Conservation (phyloP, 768 basidiomycete species). For the Tricholoma sp. region DNA sequence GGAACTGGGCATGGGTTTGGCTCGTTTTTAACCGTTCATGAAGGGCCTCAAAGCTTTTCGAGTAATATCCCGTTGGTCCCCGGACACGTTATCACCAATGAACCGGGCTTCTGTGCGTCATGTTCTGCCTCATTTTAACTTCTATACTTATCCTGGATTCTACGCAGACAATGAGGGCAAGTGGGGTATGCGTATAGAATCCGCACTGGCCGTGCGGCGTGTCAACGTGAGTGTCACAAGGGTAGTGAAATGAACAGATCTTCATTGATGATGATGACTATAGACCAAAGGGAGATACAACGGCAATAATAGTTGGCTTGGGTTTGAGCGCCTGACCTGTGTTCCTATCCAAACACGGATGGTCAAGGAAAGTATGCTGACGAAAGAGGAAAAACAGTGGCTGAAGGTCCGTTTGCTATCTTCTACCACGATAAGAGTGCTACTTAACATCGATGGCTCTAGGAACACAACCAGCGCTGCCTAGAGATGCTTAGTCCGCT, state of each 20-base stretch:
- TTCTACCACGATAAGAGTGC: constrained; percentile 1
- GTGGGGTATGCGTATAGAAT: constrained; percentile 93
- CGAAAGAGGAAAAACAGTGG: constrained; percentile 85
- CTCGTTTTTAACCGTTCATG: constrained; percentile 80
- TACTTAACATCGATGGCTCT: neutral
- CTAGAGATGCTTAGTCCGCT: constrained; percentile 57
- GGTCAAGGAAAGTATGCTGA: constrained; percentile 80
- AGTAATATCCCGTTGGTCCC: constrained; percentile 62
- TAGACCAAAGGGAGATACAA: constrained; percentile 72
- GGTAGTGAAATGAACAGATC: neutral
- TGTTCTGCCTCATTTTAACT: constrained; percentile 8
- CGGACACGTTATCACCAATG: constrained; percentile 93
- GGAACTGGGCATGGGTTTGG: constrained; percentile 92
- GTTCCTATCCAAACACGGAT: constrained; percentile 92
- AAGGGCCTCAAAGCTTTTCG: constrained; percentile 78
- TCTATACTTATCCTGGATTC: constrained; percentile 9
- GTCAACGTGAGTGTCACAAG: constrained; percentile 37
- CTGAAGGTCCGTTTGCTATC: constrained; percentile 50
- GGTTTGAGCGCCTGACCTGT: constrained; percentile 88
- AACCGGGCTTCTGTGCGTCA: constrained; percentile 54
- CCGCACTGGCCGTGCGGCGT: constrained; percentile 69
- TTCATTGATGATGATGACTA: neutral
- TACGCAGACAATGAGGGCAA: constrained; percentile 62
- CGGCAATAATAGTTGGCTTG: constrained; percentile 69
- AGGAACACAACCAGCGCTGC: constrained; percentile 82